phyloP scores from a whole-genome alignment of 495 filamentous ascomycete genomes.

The Neurospora terricola region DNA sequence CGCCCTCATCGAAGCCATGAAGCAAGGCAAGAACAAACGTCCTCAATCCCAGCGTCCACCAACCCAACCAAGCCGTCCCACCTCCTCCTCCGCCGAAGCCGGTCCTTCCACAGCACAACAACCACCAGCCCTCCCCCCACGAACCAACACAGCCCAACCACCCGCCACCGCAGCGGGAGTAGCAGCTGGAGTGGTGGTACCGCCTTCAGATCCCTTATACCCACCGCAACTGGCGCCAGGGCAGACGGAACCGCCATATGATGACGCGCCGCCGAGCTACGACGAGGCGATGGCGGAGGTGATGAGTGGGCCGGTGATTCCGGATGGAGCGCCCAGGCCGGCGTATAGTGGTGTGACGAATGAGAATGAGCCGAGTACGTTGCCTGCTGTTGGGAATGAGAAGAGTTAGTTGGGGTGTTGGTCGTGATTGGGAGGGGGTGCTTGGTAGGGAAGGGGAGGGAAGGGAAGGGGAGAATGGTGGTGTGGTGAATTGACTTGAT shows the following conservation, averaged over 20 bases:
- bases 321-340: slow-evolving; percentile 18
- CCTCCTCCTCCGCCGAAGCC: slow-evolving; percentile 17
- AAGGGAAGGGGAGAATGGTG: no score
- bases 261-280: slow-evolving; percentile 69
- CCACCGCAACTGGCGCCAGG: slow-evolving; percentile 33
- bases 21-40: slow-evolving; percentile 19
- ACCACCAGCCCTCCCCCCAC: slow-evolving; percentile 4
- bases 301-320: slow-evolving; percentile 39
- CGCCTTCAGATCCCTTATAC: slow-evolving; percentile 28
- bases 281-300: slow-evolving; percentile 84
- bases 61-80: slow-evolving; percentile 22
- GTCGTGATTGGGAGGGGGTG: no score
- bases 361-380: slow-evolving; percentile 36
- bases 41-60: slow-evolving; percentile 10
- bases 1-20: slow-evolving; percentile 61
- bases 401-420: slow-evolving; percentile 19
- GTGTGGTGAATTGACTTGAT: no score
- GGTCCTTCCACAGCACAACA: slow-evolving; percentile 3
- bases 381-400: slow-evolving; percentile 16
- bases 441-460: no score
- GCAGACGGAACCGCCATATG: slow-evolving; percentile 30
- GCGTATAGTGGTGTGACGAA: slow-evolving; percentile 40
- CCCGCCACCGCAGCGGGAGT: slow-evolving; percentile 12
- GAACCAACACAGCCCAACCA: slow-evolving; percentile 13
- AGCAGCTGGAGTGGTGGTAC: not conserved